phyloP scores from a whole-genome alignment of 257 asterid species.

The Leonotis leonurus region DNA sequence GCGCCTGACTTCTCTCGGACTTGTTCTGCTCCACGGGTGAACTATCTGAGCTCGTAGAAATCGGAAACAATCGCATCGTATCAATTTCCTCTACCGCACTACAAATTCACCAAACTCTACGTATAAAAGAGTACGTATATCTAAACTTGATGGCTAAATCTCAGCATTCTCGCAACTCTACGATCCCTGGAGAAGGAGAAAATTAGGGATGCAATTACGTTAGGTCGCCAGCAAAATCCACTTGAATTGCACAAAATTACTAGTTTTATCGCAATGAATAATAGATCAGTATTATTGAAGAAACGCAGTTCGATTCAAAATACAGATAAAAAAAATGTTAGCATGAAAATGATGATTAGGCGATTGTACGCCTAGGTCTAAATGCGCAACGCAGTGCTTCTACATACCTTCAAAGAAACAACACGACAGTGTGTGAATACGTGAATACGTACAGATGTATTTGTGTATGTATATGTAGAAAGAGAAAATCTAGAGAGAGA shows the following conservation, averaged over 20 bases:
- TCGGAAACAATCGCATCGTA: constrained; percentile 64
- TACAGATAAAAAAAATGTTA: background rate
- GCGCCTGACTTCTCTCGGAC: constrained; percentile 42
- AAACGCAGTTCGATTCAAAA: background rate
- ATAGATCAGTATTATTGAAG: background rate
- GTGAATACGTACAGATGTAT: background rate
- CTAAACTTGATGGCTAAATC: constrained; percentile 6
- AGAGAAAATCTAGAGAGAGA: constrained; percentile 4
- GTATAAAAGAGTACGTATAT: background rate
- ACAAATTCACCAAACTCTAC: constrained; percentile 17
- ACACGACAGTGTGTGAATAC: background rate
- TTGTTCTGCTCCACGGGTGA: constrained; percentile 38
- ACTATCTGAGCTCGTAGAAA: constrained; percentile 42
- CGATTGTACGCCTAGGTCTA: constrained; percentile 14
- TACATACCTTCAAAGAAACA: background rate
- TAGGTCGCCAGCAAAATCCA: constrained; percentile 8
- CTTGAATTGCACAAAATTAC: constrained; percentile 9
- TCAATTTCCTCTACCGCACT: constrained; percentile 22
- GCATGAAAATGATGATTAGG: constrained; percentile 1
- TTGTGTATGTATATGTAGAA: background rate
- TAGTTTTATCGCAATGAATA: background rate
- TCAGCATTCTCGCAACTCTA: constrained; percentile 8
- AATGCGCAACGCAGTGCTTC: background rate
- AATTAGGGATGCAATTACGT: background rate
- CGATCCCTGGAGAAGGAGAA: constrained; percentile 14